Evolutionary conservation across 1,284 basidiomycete genomes (phyloP), one percentile per base, ranked within the genome.

Genomic region (Singerocomus inundabilis): DNA sequence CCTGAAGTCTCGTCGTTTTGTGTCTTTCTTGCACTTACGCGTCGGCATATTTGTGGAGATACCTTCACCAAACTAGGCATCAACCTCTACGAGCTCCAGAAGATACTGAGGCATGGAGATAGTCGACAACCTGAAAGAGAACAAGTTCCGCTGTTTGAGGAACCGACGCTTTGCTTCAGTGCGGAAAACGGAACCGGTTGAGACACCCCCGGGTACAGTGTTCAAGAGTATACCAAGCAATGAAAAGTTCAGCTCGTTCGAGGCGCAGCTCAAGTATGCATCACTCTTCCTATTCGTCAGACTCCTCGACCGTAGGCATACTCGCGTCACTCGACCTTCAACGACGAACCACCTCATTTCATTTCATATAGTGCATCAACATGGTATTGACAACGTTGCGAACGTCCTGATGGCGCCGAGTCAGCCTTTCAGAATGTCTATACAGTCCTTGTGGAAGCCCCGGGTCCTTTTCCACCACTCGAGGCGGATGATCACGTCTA

Each of bases 61-160:
- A 6, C 37, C 34, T 37, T 36, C 8, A 45, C 47, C 8, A n/a
- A n/a, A 13, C 10, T 60, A 97, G 93, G 86, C 59, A 89, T 98
- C 65, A 88, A 91, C 69, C 80, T 97, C 42, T 74, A 84, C 26
- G 91, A 96, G 57, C 77, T 97, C n/a, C 93, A 98, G 70, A 94
- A 92, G 75, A 88, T 84, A 6, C 79, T 97, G 95, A 56, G 93
- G 94, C 1, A 78, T 97, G 37, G 93, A 97, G 71, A 77, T 97
- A 9, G 94, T 97, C n/a, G 93, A 97, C 75, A 93, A 94, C 70
- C 93, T 96, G 76, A 97, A 96, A 74, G 94, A 97, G 75, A 92
- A 89, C 59, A 79, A 97, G 43, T 77, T 97, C 2, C 93, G 93
- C 76, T 97, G 15, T 91, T 94, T 1, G 94, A 98, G 71, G 90